phyloP scores from a whole-genome alignment of 1,284 basidiomycete genomes.

The Leccinum pseudoinsigne region DNA sequence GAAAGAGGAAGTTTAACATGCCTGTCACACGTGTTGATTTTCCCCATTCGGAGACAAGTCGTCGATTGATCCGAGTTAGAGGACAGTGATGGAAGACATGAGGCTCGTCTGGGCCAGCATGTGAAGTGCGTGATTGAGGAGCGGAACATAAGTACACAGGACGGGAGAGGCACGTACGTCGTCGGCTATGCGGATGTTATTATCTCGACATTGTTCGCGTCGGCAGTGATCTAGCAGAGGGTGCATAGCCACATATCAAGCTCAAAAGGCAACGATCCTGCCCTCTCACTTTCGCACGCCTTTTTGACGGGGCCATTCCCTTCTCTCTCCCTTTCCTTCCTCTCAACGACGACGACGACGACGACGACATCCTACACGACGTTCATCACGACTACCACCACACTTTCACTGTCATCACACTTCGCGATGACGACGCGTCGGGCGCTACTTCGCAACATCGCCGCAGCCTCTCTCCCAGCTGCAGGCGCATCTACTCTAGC shows the following conservation, averaged over 20 bases:
- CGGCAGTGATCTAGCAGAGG: constrained; percentile 3
- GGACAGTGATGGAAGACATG: constrained; percentile 17
- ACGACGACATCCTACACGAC: constrained; percentile 20
- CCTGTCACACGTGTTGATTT: constrained; percentile 27
- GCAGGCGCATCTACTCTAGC: constrained; percentile 31
- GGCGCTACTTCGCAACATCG: constrained; percentile 22
- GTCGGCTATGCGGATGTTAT: constrained; percentile 1
- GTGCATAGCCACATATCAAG: constrained; percentile 29
- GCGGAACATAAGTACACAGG: not conserved
- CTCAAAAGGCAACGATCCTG: constrained; percentile 33
- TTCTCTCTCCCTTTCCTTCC: constrained; percentile 21
- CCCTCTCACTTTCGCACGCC: constrained; percentile 30
- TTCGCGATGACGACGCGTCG: constrained; percentile 30
- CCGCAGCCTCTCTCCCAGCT: constrained; percentile 26
- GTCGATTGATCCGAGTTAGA: constrained; percentile 19
- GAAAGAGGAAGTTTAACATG: constrained; percentile 25
- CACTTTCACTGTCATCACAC: constrained; percentile 1
- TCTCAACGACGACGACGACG: constrained; percentile 21
- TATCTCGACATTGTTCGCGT: constrained; percentile 18
- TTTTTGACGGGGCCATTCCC: constrained; percentile 24
- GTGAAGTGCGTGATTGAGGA: constrained; percentile 25
- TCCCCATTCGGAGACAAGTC: constrained; percentile 16
- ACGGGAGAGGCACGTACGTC: not conserved
- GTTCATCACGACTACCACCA: constrained; percentile 12
- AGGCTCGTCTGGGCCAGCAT: constrained; percentile 18